Percentiles rank a stretch among this genome's conserved stretches.
Evolutionary conservation across 1,139 yeast genomes (phyloP).

Genomic region (Sugiyamaella xylanicola): DNA sequence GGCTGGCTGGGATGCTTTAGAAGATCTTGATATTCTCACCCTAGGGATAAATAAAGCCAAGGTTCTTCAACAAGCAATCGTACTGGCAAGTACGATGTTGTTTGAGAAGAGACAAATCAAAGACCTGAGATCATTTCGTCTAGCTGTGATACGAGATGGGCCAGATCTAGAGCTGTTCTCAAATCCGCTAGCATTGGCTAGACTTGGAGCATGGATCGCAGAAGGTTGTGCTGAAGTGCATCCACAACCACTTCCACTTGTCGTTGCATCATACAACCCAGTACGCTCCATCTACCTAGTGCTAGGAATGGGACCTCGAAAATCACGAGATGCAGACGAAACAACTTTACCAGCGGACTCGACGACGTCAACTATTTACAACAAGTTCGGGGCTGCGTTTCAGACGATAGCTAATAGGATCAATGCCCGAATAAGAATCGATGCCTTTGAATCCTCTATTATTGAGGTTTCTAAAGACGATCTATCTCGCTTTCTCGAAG

Average conservation of each 20-base stretch:
- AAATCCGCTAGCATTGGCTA: conserved; percentile 81
- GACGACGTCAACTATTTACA: conserved; percentile 41
- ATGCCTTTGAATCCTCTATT: conserved; percentile 91
- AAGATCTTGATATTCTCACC: conserved; percentile 59
- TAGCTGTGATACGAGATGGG: conserved; percentile 88
- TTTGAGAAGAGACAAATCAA: conserved; percentile 80
- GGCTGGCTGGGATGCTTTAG: conserved; percentile 93
- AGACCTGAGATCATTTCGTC: conserved; percentile 75
- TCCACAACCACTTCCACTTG: conserved; percentile 71
- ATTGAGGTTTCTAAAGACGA: conserved; percentile 90
- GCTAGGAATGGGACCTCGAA: conserved; percentile 85
- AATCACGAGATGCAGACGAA: conserved; percentile 51
- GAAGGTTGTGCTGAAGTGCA: conserved; percentile 88
- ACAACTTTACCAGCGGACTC: conserved; percentile 22
- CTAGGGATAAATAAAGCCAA: conserved; percentile 83
- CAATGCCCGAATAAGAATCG: conserved; percentile 87
- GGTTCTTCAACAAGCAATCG: conserved; percentile 77
- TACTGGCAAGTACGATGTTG: conserved; percentile 84
- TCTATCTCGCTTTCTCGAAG: conserved; percentile 82
- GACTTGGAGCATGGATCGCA: conserved; percentile 87
- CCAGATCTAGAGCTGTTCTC: conserved; percentile 77
- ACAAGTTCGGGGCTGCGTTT: conserved; percentile 87
- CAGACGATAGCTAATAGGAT: conserved; percentile 80
- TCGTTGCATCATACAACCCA: conserved; percentile 81
- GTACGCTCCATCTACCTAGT: conserved; percentile 80